These are phyloP conservation scores for Begonia masoniana DNA, from an alignment of 306 rosid genomes.

Conservation along the genomic window DNA sequence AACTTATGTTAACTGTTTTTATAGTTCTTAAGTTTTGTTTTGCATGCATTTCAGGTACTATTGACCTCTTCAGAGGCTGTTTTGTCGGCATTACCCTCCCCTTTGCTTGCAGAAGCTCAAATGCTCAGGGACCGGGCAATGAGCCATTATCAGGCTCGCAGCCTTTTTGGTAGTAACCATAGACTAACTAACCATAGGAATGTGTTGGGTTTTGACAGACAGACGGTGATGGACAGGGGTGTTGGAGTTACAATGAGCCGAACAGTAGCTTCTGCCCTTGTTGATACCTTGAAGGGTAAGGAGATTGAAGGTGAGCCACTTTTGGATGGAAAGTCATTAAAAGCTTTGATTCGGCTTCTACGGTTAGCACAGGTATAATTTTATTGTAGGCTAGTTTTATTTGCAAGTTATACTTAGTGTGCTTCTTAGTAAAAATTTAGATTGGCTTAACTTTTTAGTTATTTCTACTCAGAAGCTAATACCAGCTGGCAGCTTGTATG, in stretches of 20 bases:
- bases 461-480: no score
- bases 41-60: slow-evolving; percentile 55
- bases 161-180: slow-evolving; percentile 69
- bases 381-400: no score
- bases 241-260: slow-evolving; percentile 86
- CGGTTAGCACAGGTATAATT: slow-evolving; percentile 79
- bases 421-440: no score
- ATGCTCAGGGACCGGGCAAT: slow-evolving; percentile 91
- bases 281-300: slow-evolving; percentile 63
- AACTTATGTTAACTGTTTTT: slow-evolving; percentile 10
- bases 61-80: slow-evolving; percentile 97
- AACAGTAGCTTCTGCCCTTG: slow-evolving; percentile 51
- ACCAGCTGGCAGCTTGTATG: no score
- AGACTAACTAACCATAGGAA: slow-evolving; percentile 76
- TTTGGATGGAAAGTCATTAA: slow-evolving; percentile 70
- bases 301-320: slow-evolving; percentile 92
- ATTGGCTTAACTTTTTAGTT: no score
- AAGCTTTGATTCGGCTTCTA: slow-evolving; percentile 82
- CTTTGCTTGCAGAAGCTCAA: slow-evolving; percentile 93
- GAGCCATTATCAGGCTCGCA: slow-evolving; percentile 97
- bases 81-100: slow-evolving; percentile 86
- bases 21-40: slow-evolving; percentile 11
- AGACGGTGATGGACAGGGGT: slow-evolving; percentile 85
- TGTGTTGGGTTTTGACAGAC: slow-evolving; percentile 83
- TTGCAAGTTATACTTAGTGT: background rate